A percentile compares a stretch with the other conserved stretches of the same genome.
These are phyloP conservation scores for Marchantia paleacea DNA, from an alignment of 225 moss, liverwort and hornwort species.

Conservation along the genomic window DNA sequence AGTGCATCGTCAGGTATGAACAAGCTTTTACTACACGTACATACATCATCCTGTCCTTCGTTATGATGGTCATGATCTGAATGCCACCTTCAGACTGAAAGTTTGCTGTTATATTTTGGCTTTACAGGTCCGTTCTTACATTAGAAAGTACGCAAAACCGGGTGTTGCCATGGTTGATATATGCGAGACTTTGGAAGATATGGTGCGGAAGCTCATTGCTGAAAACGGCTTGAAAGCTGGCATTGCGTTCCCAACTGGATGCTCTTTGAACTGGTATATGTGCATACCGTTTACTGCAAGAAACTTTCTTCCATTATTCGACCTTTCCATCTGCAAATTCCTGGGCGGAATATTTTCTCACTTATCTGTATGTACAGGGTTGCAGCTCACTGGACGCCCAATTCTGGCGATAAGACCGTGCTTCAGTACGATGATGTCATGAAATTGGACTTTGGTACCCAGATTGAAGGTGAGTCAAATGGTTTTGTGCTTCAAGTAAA, in stretches of 20 bases:
- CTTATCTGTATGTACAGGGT: conserved; percentile 47
- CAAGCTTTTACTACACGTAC: background rate
- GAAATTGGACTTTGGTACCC: conserved; percentile 95
- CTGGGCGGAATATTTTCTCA: background rate
- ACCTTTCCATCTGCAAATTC: background rate
- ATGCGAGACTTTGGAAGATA: conserved; percentile 89
- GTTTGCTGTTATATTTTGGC: background rate
- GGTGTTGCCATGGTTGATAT: conserved; percentile 85
- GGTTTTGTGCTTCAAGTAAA: background rate
- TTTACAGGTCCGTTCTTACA: conserved; percentile 83
- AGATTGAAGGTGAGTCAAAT: conserved; percentile 65
- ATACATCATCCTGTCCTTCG: background rate
- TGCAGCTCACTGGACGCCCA: conserved; percentile 97
- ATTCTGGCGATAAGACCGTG: conserved; percentile 86
- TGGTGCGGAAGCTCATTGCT: conserved; percentile 91
- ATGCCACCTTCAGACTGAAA: background rate
- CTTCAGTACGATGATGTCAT: conserved; percentile 99
- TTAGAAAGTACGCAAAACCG: conserved; percentile 78
- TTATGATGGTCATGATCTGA: background rate
- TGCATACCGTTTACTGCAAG: background rate
- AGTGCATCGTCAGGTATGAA: conserved; percentile 83
- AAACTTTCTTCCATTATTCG: no score
- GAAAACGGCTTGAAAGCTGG: conserved; percentile 93
- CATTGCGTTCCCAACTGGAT: conserved; percentile 94
- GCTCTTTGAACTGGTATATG: conserved; percentile 85